phyloP scores from a whole-genome alignment of 2,329 filamentous ascomycete species.

The Orbilia oligospora region DNA sequence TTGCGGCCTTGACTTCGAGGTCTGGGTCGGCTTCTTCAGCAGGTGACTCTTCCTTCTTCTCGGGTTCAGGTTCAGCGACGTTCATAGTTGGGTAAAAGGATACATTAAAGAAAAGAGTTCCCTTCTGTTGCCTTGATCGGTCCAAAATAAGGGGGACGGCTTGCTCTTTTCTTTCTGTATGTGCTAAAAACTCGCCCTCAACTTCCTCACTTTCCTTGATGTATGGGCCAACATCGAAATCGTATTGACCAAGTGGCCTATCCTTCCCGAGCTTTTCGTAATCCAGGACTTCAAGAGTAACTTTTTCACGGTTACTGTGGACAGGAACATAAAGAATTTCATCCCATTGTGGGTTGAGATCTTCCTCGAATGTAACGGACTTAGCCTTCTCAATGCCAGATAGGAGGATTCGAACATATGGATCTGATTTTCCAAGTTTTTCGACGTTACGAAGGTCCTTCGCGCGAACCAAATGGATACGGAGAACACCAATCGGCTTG shows the following conservation, averaged over 20 bases:
- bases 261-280: constrained; percentile 93
- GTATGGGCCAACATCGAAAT: constrained; percentile 83
- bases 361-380: constrained; percentile 96
- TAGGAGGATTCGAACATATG: constrained; percentile 88
- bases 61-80: constrained; percentile 89
- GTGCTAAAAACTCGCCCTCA: constrained; percentile 82
- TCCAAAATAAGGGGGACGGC: constrained; percentile 81
- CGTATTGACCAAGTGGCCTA: constrained; percentile 84
- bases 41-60: constrained; percentile 72
- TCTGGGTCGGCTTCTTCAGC: constrained; percentile 38
- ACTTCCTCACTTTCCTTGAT: constrained; percentile 77
- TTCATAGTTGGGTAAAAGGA: constrained; percentile 93
- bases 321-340: constrained; percentile 95
- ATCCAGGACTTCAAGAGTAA: constrained; percentile 96
- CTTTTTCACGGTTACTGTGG: constrained; percentile 84
- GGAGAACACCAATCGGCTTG: constrained; percentile 93
- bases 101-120: constrained; percentile 83
- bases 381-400: constrained; percentile 91
- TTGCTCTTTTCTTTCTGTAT: constrained; percentile 80
- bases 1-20: constrained; percentile 63
- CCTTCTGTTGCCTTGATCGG: constrained; percentile 81
- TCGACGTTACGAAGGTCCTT: constrained; percentile 90
- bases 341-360: constrained; percentile 94
- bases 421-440: constrained; percentile 95
- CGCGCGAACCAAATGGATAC: constrained; percentile 89